Evolutionary conservation across 2,329 filamentous ascomycete species (phyloP), one percentile per base, ranked within the genome.

Genomic region (Botryosphaeria dothidea): DNA sequence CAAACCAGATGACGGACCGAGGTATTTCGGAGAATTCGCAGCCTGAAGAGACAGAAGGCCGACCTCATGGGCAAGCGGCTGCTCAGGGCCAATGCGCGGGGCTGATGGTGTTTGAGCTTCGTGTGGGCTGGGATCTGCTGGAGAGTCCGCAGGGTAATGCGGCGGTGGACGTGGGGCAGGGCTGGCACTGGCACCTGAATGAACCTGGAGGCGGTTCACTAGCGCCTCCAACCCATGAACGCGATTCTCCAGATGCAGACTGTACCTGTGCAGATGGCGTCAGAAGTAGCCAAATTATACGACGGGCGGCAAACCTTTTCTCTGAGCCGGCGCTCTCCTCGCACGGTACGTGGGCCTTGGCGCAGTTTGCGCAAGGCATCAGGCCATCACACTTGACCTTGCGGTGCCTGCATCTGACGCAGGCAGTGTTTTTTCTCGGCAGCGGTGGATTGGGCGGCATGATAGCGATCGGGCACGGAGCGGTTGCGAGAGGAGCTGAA

Each of bases 1-100:
- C 64, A 84, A 84, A 1, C 84, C 84, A 41, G 84, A 86, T 0
- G 84, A 86, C 2, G 84, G 84, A 0, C 84, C 84, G 15, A 86
- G 82, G 54, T 86, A 86, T 65, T 82, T 77, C 3, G 80, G 81
- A 21, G 83, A 82, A 48, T 78, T 75, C 25, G 80, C 82, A 3
- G 77, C 77, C 1, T 81, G 82, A 1, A 86, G 73, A 0, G 84
- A 84, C 0, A 86, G 78, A 15, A 86, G 69, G 0, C 84, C 84
- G 17, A 86, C 84, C 66, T 86, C 83, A 66, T 86, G 83, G 1
- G 82, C 79, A 1, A 80, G 69, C 27, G 58, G 58, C 58, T 62
- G 58, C 15, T 62, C 46, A 4, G 58, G 58, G 21, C 58, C 58
- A 19, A 62, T 62, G 29, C 58, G 21, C 7, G 58, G 58, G 5